Evolutionary conservation across 2,329 filamentous ascomycete genomes (phyloP), one percentile per base, ranked within the genome.

Genomic region (Penicillium capsulatum): DNA sequence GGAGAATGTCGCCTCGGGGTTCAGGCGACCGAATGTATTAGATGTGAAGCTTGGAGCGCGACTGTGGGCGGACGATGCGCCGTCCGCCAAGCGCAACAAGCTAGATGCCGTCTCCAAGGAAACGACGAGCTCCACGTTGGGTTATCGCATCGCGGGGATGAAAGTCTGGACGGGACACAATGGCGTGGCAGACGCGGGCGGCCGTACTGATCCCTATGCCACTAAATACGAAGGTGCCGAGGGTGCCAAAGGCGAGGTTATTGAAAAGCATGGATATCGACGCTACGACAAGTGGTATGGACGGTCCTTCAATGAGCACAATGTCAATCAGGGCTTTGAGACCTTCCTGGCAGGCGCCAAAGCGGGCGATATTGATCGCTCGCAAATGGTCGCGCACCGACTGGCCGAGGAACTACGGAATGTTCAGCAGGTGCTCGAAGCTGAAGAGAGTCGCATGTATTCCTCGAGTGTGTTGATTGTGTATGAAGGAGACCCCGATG

Each of bases 31-130:
- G 5, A 97, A 95, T 54, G 88, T 98, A 6, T 72, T 98, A 42
- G 92, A 98, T 60, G 79, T 94, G 50, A 98, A 98, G 69, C 79
- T 98, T 14, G 92, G 92, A 30, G 76, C 81, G 34, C 78, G 86
- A 20, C 70, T 98, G 4, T 97, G 89, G 84, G 91, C 86, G 10
- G 86, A 94, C 26, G 71, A 72, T 45, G 77, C 81, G 3, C 71
- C 73, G 16, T 64, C 69, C 1, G 71, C 75, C 19, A 84, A 84
- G 60, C 68, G 78, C 11, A 71, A 65, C 16, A 71, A 76, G 36
- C 64, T 84, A 16, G 80, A 83, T 54, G 72, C 74, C 27, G 76
- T 83, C 13, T 70, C 76, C 3, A 65, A 69, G 11, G 70, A 75
- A 48, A 81, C 79, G 2, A 84, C 80, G 1, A 79, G 73, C 48